Evolutionary conservation across 225 moss, liverwort and hornwort genomes (phyloP), one percentile per base, ranked within the genome.

Genomic region (Bryum argenteum): DNA sequence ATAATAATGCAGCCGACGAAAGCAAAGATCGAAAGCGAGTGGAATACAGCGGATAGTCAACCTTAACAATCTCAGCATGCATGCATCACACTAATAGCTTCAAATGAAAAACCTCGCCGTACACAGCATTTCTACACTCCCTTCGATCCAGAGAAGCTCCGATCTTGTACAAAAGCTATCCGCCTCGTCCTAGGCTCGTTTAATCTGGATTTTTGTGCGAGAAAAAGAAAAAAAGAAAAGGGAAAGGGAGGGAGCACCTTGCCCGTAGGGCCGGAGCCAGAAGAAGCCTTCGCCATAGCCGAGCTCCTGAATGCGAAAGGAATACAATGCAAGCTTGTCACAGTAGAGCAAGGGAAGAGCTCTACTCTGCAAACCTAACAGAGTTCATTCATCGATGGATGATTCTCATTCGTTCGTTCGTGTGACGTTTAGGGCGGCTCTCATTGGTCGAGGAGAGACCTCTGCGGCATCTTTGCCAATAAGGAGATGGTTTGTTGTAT

Each of bases 261-360:
- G 78, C 75, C 81, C 71, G 62, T 69, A 66, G 84, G 84, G 72
- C 81, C 84, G 77, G 84, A 85, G 69, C 81, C 84, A 61, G 81
- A 68, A 60, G 75, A 68, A 60, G 75, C 64, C 37, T 65, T 78
- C 84, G 75, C 84, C 84, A 85, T 85, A 26, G 75, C 78, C 78
- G 48, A 48, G 48, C 56, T 68, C 37, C 70, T 1, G 14, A 75
- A 58, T 20, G 19, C 75, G 24, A 63, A 17, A 48, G 6, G 48
- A 16, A 16, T 21, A 1, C 3, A 21, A 18, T 12, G 63, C 22
- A 42, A 20, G 33, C 33, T 22, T 11, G 9, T 5, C 1, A 3
- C 8, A 5, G 24, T 13, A 58, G 38, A 2, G 19, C 33, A 6
- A 33, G 33, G 33, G 33, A 33, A 33, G 33, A 33, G 33, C 2